Conservation (phyloP, 2,329 filamentous ascomycete genomes). For the Colletotrichum karsti region DNA sequence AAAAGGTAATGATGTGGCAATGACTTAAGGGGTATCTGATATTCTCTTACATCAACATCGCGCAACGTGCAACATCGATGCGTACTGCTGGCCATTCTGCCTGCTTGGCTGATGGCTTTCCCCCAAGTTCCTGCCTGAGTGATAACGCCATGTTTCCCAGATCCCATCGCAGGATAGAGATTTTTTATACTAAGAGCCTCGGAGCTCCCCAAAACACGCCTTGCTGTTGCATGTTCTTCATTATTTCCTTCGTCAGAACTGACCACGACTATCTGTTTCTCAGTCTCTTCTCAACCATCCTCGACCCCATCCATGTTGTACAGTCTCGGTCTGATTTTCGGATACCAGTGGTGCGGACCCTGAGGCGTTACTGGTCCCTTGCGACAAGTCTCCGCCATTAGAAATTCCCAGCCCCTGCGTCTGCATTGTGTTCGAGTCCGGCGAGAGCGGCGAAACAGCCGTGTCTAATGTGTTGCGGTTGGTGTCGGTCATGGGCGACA, state of each 20-base stretch:
- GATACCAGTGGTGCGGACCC: background rate
- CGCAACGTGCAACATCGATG: too few relatives aligned
- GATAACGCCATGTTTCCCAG: too few relatives aligned
- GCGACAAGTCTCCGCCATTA: background rate
- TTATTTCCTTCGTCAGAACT: background rate
- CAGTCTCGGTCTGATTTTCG: background rate
- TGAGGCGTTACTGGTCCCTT: background rate
- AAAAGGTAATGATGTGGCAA: too few relatives aligned
- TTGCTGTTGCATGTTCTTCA: background rate
- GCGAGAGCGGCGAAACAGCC: slow-evolving; percentile 15
- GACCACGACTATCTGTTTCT: background rate
- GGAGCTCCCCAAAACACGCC: too few relatives aligned
- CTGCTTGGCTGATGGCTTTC: too few relatives aligned
- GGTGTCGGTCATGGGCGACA: background rate
- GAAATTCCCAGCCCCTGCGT: background rate
- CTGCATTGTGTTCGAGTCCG: background rate
- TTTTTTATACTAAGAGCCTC: too few relatives aligned
- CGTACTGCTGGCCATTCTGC: too few relatives aligned
- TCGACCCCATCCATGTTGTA: slow-evolving; percentile 4
- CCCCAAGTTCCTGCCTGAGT: too few relatives aligned
- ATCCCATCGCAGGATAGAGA: too few relatives aligned
- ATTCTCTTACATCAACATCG: too few relatives aligned
- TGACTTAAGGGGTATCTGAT: too few relatives aligned
- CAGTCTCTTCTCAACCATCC: slow-evolving; percentile 3
- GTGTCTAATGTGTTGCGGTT: slow-evolving; percentile 1